Percentiles rank a stretch among this genome's conserved stretches.
Evolutionary conservation across 2,329 filamentous ascomycete genomes (phyloP).

Genomic region (Plectosphaerella sp.): DNA sequence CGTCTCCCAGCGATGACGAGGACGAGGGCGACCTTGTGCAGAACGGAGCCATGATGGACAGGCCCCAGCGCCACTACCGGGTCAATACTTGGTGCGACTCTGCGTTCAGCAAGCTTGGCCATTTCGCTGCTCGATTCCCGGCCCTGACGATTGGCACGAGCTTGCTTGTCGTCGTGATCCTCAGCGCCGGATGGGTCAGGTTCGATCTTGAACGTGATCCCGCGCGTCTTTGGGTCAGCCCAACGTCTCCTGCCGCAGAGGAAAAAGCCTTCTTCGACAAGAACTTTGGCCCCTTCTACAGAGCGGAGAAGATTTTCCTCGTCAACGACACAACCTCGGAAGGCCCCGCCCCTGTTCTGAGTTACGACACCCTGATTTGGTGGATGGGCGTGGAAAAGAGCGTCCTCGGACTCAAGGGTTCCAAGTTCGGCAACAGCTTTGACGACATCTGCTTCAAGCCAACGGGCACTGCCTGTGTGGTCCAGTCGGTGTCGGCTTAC

Average conservation of each 20-base stretch:
- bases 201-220: slow-evolving; percentile 91
- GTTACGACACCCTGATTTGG: slow-evolving; percentile 85
- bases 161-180: slow-evolving; percentile 67
- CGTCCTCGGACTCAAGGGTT: slow-evolving; percentile 67
- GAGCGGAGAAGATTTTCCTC: slow-evolving; percentile 87
- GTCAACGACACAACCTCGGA: slow-evolving; percentile 74
- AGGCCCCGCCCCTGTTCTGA: slow-evolving; percentile 71
- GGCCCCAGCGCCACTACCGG: slow-evolving; percentile 73
- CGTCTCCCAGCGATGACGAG: slow-evolving; percentile 82
- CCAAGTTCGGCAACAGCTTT: slow-evolving; percentile 63
- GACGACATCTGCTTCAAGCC: slow-evolving; percentile 94
- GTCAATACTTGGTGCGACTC: slow-evolving; percentile 80
- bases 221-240: slow-evolving; percentile 93
- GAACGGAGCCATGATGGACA: slow-evolving; percentile 71
- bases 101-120: slow-evolving; percentile 75
- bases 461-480: slow-evolving; percentile 79
- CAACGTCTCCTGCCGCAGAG: slow-evolving; percentile 80
- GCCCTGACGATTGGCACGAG: slow-evolving; percentile 75
- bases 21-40: slow-evolving; percentile 84
- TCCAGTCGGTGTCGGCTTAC: slow-evolving; percentile 90
- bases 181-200: slow-evolving; percentile 83
- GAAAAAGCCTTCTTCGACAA: slow-evolving; percentile 93
- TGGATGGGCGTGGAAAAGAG: slow-evolving; percentile 88
- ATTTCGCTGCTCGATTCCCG: slow-evolving; percentile 77
- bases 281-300: slow-evolving; percentile 94